Evolutionary conservation across 1,284 basidiomycete species (phyloP).

Genomic region (Amylostereum areolatum): DNA sequence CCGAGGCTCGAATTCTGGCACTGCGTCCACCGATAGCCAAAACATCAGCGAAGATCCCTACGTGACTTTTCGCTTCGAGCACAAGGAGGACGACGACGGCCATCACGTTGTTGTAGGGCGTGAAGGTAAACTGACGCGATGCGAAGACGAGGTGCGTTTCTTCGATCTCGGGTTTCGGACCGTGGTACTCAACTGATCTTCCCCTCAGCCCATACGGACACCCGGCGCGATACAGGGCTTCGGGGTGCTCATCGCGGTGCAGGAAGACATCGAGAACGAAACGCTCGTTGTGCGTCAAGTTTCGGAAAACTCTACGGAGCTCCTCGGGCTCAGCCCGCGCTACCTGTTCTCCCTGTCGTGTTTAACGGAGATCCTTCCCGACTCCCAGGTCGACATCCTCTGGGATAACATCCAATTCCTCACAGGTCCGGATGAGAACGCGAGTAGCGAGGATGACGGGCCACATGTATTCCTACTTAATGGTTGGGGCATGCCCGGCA

Average conservation of each 20-base stretch:
- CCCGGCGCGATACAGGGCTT: constrained; percentile 86
- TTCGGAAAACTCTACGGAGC: constrained; percentile 72
- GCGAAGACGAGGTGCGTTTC: constrained; percentile 72
- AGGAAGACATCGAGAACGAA: constrained; percentile 57
- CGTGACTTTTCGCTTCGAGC: constrained; percentile 63
- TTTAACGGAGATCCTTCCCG: constrained; percentile 70
- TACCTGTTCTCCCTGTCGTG: constrained; percentile 76
- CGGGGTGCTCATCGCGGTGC: constrained; percentile 75
- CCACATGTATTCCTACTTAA: constrained; percentile 70
- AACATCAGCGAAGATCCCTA: constrained; percentile 23
- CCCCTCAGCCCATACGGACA: constrained; percentile 71
- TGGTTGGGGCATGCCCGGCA: constrained; percentile 66
- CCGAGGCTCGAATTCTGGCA: not conserved
- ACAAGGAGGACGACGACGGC: constrained; percentile 64
- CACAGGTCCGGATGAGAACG: constrained; percentile 40
- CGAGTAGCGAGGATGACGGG: constrained; percentile 46
- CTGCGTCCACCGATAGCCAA: not conserved
- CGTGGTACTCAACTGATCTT: not conserved
- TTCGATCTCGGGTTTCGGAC: not conserved
- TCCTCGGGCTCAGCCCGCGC: constrained; percentile 72
- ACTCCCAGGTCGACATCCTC: constrained; percentile 65
- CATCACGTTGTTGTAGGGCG: constrained; percentile 72
- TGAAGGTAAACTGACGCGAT: constrained; percentile 62
- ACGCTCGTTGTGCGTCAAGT: constrained; percentile 70
- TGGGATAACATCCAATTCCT: constrained; percentile 78